Percentiles rank a stretch among this genome's conserved stretches.
phyloP scores from a whole-genome alignment of 1,284 basidiomycete species.

The Hemileia vastatrix region DNA sequence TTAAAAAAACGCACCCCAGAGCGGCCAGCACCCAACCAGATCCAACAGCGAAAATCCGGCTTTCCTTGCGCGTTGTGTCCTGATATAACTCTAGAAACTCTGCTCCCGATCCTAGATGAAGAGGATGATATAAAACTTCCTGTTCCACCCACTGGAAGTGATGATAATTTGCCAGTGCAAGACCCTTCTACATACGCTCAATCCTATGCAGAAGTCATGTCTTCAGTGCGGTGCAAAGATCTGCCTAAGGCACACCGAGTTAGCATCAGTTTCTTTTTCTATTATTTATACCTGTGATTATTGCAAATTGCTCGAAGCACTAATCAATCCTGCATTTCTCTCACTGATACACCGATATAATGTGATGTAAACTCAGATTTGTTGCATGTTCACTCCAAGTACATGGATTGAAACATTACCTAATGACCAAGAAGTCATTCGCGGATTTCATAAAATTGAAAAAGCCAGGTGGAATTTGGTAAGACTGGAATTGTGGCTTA shows the following conservation, averaged over 20 bases:
- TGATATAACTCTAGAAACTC: too few species aligned
- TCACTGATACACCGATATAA: too few species aligned
- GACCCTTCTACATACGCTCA: conserved; percentile 54
- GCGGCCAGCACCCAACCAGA: conserved; percentile 18
- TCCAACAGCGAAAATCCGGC: conserved; percentile 16
- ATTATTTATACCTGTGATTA: conserved; percentile 50
- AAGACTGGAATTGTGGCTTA: too few species aligned
- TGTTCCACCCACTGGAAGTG: conserved; percentile 52
- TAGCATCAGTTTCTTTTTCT: conserved; percentile 17
- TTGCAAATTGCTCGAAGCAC: too few species aligned
- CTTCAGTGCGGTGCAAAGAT: conserved; percentile 42
- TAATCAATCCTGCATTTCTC: too few species aligned
- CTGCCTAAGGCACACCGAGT: conserved; percentile 50
- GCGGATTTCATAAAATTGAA: conserved; percentile 71
- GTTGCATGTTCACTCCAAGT: conserved; percentile 25
- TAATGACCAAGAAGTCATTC: conserved; percentile 52
- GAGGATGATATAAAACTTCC: too few species aligned
- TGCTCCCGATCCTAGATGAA: too few species aligned
- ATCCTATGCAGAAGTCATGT: not conserved
- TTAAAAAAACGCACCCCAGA: too few species aligned
- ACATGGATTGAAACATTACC: conserved; percentile 34
- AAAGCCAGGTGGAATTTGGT: conserved; percentile 85
- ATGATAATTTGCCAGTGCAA: conserved; percentile 59
- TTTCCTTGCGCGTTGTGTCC: conserved; percentile 46
- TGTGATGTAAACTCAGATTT: conserved; percentile 69